Percentiles rank a stretch among this genome's conserved stretches.
Conservation (phyloP, 306 rosid genomes). For the Begonia loranthoides region DNA sequence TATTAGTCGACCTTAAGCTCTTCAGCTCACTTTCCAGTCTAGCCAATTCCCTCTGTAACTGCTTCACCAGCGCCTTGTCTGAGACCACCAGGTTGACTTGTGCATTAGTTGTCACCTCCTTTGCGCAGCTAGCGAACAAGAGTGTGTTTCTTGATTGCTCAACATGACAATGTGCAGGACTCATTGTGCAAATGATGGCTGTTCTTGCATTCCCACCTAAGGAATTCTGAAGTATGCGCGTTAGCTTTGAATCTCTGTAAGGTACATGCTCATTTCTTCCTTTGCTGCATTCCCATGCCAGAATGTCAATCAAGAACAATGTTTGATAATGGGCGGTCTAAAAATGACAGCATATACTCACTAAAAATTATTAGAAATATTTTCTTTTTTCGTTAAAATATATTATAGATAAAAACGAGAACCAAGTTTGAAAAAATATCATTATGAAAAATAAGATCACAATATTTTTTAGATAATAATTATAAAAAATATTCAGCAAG, state of each 20-base stretch:
- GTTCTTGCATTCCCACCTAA: constrained; percentile 93
- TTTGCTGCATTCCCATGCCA: constrained; percentile 37
- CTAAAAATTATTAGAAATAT: too few relatives aligned
- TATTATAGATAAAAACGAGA: too few relatives aligned
- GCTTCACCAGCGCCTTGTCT: constrained; percentile 80
- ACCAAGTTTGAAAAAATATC: too few relatives aligned
- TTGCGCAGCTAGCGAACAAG: constrained; percentile 75
- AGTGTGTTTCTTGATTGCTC: constrained; percentile 88
- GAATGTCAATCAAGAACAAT: too few relatives aligned
- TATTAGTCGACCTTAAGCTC: constrained; percentile 29
- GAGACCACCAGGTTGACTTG: constrained; percentile 59
- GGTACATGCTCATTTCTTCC: constrained; percentile 78
- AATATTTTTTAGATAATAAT: too few relatives aligned
- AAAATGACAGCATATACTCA: too few relatives aligned
- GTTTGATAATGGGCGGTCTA: too few relatives aligned
- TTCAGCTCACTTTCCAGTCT: constrained; percentile 54
- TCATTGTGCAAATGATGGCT: constrained; percentile 82
- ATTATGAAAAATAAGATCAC: too few relatives aligned
- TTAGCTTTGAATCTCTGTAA: constrained; percentile 80
- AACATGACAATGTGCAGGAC: constrained; percentile 66
- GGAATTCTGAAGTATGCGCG: constrained; percentile 85
- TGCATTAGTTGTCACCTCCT: constrained; percentile 81
- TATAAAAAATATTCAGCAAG: too few relatives aligned
- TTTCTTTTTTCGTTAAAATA: too few relatives aligned
- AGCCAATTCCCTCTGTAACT: constrained; percentile 54